Evolutionary conservation across 2,329 filamentous ascomycete genomes (phyloP).

Genomic region (Epichloe brachyelytri): DNA sequence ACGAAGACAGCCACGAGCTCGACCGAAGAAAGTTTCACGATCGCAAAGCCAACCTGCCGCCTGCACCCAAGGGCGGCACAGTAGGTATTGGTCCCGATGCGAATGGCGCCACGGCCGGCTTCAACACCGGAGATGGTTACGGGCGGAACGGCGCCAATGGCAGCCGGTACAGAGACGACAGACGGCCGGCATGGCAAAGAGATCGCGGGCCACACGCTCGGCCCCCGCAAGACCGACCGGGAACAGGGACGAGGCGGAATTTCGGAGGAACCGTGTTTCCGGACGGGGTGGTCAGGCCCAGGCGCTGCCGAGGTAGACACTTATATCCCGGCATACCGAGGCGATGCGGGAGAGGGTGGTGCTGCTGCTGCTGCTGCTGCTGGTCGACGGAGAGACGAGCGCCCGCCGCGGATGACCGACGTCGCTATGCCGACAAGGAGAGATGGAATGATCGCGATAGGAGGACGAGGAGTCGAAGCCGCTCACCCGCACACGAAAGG

Average conservation of each 20-base stretch:
- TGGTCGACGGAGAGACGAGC: constrained; percentile 23
- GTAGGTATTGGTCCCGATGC: constrained; percentile 61
- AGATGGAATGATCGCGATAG: constrained; percentile 29
- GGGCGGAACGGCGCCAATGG: constrained; percentile 36
- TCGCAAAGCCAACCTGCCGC: constrained; percentile 70
- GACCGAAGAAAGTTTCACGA: constrained; percentile 84
- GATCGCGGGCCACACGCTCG: constrained; percentile 39
- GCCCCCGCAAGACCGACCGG: constrained; percentile 27
- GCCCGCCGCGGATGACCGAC: constrained; percentile 19
- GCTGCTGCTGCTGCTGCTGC: constrained; percentile 17
- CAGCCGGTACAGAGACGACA: constrained; percentile 32
- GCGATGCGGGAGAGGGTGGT: constrained; percentile 18
- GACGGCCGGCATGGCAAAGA: constrained; percentile 41
- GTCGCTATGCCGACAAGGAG: constrained; percentile 21
- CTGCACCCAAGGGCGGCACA: constrained; percentile 81
- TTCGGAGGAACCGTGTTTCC: constrained; percentile 28
- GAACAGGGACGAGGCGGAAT: constrained; percentile 23
- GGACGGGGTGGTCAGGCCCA: constrained; percentile 8
- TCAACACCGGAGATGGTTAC: constrained; percentile 39
- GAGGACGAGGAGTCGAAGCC: constrained; percentile 26
- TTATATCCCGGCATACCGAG: constrained; percentile 34
- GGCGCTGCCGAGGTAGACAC: constrained; percentile 30
- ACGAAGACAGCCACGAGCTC: constrained; percentile 93
- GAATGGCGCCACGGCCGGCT: constrained; percentile 31
- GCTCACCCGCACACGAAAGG: constrained; percentile 25